phyloP scores from a whole-genome alignment of 306 rosid species.

The Fragaria vesca region DNA sequence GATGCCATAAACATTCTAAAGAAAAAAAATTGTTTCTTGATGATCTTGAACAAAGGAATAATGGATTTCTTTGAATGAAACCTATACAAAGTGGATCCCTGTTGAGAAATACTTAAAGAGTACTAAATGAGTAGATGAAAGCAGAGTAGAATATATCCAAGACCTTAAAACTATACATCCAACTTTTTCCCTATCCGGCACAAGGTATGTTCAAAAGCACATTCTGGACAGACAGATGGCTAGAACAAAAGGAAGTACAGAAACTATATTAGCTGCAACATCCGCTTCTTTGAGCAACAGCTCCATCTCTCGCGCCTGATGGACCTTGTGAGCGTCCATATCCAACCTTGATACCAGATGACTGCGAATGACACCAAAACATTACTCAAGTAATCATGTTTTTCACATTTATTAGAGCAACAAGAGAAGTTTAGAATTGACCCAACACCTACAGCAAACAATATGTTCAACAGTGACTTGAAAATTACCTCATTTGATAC shows the following conservation, averaged over 20 bases:
- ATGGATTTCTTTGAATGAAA: background rate
- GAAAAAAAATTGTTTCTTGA: too few species aligned
- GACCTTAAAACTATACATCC: conserved; percentile 53
- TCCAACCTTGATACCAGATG: conserved; percentile 87
- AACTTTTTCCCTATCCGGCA: conserved; percentile 32
- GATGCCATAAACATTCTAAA: too few species aligned
- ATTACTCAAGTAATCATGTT: background rate
- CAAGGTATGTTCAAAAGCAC: conserved; percentile 30
- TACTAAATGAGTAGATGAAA: background rate
- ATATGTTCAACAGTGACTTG: background rate
- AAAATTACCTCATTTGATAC: conserved; percentile 85
- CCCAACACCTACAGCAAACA: conserved; percentile 3
- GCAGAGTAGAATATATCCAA: conserved; percentile 28
- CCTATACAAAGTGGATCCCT: background rate
- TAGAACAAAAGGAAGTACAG: conserved; percentile 30
- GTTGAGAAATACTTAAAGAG: background rate
- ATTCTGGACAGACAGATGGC: conserved; percentile 22
- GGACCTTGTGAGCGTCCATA: conserved; percentile 78
- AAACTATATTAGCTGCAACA: conserved; percentile 61
- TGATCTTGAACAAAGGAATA: background rate
- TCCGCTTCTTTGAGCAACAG: conserved; percentile 62
- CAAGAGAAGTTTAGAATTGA: background rate
- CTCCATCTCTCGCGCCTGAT: conserved; percentile 70
- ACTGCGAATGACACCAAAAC: conserved; percentile 44
- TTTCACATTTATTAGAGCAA: conserved; percentile 4